Evolutionary conservation across 2,329 filamentous ascomycete genomes (phyloP).

Genomic region (Sphaceloma murrayae): DNA sequence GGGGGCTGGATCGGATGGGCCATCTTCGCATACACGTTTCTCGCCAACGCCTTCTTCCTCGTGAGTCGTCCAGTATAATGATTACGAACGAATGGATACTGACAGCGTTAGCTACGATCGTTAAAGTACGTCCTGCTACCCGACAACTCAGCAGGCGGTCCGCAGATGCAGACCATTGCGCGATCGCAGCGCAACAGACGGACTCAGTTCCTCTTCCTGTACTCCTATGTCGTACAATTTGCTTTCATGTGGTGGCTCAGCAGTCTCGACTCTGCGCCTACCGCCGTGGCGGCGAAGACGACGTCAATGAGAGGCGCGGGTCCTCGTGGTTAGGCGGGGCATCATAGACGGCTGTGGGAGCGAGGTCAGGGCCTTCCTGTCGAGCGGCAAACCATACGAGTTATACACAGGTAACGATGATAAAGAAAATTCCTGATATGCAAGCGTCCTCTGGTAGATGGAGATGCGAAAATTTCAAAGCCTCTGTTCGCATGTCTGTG

Average conservation of each 20-base stretch:
- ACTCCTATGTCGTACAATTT: conserved; percentile 89
- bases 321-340: neutral
- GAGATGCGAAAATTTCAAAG: neutral
- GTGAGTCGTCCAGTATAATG: conserved; percentile 45
- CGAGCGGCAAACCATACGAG: no score
- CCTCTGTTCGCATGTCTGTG: conserved; percentile 3
- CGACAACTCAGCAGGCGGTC: conserved; percentile 53
- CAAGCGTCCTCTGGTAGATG: neutral
- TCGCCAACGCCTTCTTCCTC: conserved; percentile 90
- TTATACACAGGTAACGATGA: neutral
- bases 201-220: conserved; percentile 86
- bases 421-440: neutral
- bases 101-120: conserved; percentile 64
- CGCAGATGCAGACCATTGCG: conserved; percentile 60
- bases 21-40: conserved; percentile 82
- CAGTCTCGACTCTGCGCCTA: conserved; percentile 31
- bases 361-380: no score
- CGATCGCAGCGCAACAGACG: conserved; percentile 77
- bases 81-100: neutral
- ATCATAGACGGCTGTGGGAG: neutral
- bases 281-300: conserved; percentile 2
- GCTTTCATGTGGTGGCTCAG: conserved; percentile 84
- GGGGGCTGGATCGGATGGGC: conserved; percentile 83
- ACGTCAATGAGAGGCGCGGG: conserved; percentile 1
- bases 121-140: conserved; percentile 92